Evolutionary conservation across 768 basidiomycete species (phyloP), one percentile per base, ranked within the genome.

Genomic region (Pleurotus giganteus): DNA sequence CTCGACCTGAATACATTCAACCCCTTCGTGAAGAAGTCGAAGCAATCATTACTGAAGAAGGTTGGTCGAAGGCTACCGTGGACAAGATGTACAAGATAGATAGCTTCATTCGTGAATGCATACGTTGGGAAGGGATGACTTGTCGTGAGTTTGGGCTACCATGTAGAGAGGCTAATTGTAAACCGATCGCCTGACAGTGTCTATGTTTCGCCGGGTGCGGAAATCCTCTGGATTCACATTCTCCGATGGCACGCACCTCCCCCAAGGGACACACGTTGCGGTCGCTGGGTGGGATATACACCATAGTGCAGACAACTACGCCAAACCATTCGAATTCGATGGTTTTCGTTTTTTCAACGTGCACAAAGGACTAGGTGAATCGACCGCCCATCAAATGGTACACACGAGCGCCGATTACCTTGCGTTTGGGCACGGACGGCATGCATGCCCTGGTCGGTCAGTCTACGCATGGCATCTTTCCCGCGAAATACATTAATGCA

Each of bases 271-370:
- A 12, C 58, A 52, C 17, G 49, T 72, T 13, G 57, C 58, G 8
- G 59, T 66, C 21, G 63, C 69, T n/a, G 56, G 51, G 41, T 55
- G 55, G 37, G 42, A 63, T 9, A 61, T 61, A 11, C 59, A 69
- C 36, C 58, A 57, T 13, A 63, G 62, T 43, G 60, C 64, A 32
- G 63, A 64, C 13, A 60, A 68, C 17, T 85, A 82, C 58, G 57
- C 65, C n/a, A 68, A 78, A 47, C 65, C 82, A 0, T 60, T 66
- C 26, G 63, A 65, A 1, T 77, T 84, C 53, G 67, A 77, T 36
- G 75, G 73, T 0, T 80, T 80, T 65, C 74, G 82, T 4, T 84
- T 80, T 60, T 62, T 68, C 0, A 65, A 75, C 9, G 65, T 72
- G 63, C 63, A 69, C 27, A 66, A 74, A 15, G 60, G 58, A 4